phyloP scores from a whole-genome alignment of 306 rosid species.

The Casuarina glauca region DNA sequence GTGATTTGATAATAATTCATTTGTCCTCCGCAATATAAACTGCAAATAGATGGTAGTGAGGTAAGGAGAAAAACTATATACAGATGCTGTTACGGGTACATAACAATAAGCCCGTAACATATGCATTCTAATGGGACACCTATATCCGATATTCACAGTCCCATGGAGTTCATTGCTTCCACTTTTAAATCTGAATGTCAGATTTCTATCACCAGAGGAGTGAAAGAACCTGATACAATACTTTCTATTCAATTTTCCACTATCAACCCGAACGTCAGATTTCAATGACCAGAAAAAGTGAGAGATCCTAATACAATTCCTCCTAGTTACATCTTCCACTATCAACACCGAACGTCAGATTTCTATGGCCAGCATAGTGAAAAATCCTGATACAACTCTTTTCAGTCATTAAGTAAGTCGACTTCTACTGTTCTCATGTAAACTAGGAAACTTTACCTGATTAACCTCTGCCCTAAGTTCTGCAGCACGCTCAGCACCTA shows the following conservation, averaged over 20 bases:
- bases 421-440: constrained; percentile 6
- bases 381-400: too few relatives aligned
- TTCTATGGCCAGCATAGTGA: too few relatives aligned
- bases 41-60: constrained; percentile 43
- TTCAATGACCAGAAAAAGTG: too few relatives aligned
- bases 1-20: constrained; percentile 87
- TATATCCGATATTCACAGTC: constrained; percentile 18
- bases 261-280: too few relatives aligned
- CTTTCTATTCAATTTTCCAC: not conserved
- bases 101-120: too few relatives aligned
- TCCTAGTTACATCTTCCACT: too few relatives aligned
- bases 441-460: constrained; percentile 48
- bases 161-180: constrained; percentile 10
- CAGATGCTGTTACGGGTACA: not conserved
- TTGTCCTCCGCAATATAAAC: constrained; percentile 91
- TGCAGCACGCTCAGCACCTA: constrained; percentile 73
- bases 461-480: constrained; percentile 87
- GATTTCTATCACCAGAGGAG: constrained; percentile 17
- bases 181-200: constrained; percentile 12
- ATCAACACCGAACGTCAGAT: too few relatives aligned
- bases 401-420: constrained; percentile 8
- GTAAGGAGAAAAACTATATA: constrained; percentile 23
- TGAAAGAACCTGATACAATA: constrained; percentile 25
- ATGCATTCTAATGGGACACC: constrained; percentile 10
- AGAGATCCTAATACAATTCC: too few relatives aligned